Conservation (phyloP, 306 rosid genomes). For the Delonix regia region DNA sequence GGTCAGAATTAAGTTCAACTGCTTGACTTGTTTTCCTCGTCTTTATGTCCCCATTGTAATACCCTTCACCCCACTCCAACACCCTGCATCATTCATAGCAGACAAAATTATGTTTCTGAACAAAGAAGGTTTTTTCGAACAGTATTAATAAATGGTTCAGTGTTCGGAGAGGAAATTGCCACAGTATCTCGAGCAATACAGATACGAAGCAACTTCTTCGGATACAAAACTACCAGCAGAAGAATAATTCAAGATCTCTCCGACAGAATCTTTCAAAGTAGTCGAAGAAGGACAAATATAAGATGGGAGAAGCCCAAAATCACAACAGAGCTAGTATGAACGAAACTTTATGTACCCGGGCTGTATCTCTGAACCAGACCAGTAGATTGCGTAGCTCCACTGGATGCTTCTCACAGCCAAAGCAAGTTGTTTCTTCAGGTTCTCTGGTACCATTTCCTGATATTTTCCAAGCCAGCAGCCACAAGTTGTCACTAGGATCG, state of each 20-base stretch:
- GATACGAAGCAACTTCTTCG: background rate
- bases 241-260: background rate
- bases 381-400: constrained; percentile 64
- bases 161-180: background rate
- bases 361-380: constrained; percentile 43
- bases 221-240: background rate
- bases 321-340: background rate
- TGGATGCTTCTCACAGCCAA: constrained; percentile 63
- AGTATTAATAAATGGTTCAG: background rate
- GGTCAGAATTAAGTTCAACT: constrained; percentile 63
- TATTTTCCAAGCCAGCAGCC: constrained; percentile 37
- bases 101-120: background rate
- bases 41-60: constrained; percentile 92
- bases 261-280: background rate
- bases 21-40: constrained; percentile 85
- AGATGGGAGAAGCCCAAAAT: background rate
- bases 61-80: constrained; percentile 86
- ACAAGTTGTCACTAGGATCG: constrained; percentile 32
- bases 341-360: background rate
- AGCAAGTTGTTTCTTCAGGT: constrained; percentile 54
- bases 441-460: constrained; percentile 42
- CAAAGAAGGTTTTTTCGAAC: background rate
- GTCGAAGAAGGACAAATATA: background rate
- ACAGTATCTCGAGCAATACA: constrained; percentile 2
- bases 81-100: constrained; percentile 47